Evolutionary conservation across 106 monocot species (phyloP), one percentile per base, ranked within the genome.

Genomic region (Iris macrosiphon): DNA sequence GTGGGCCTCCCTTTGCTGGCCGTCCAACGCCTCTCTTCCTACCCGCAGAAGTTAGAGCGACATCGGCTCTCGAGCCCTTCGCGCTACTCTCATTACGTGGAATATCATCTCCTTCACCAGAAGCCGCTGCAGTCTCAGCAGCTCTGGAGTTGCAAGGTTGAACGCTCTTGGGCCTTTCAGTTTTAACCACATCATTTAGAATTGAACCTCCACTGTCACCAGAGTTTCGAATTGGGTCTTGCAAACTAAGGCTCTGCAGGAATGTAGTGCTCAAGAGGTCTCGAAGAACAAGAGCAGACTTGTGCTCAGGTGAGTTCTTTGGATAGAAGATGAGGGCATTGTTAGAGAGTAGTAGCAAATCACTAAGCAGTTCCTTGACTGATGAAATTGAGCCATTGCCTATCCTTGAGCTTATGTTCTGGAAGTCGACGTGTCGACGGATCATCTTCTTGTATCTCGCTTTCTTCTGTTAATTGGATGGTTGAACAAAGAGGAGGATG

Each of bases 371-470:
- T 60, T 83, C 73, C 43, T 67, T 73, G 20, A 52, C 35, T n/a
- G 74, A 83, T 16, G 77, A 66, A 53, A 74, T 66, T 11, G 57
- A 62, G 14, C 78, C 83, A 55, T 59, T 66, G 27, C 37, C 45
- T 19, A 83, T 65, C 42, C 66, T 62, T 1, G 15, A 66, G 31
- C 52, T 58, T 51, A 83, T 51, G 22, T 30, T 74, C 17, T 66
- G 55, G 24, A 83, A 59, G 55, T 83, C 83, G 4, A 78, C 49
- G 41, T 83, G 83, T 15, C 42, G 52, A 37, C 83, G 73, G 28
- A 83, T 78, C 62, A 78, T 70, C 70, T 78, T 83, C 53, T 74
- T 78, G 61, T 83, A 83, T 34, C 52, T 63, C 19, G 45, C 56
- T 55, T 40, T 74, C 57, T 74, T 83, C 83, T 78, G 60, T 62